phyloP scores from a whole-genome alignment of 2,329 filamentous ascomycete species.

The Fusarium sp. region DNA sequence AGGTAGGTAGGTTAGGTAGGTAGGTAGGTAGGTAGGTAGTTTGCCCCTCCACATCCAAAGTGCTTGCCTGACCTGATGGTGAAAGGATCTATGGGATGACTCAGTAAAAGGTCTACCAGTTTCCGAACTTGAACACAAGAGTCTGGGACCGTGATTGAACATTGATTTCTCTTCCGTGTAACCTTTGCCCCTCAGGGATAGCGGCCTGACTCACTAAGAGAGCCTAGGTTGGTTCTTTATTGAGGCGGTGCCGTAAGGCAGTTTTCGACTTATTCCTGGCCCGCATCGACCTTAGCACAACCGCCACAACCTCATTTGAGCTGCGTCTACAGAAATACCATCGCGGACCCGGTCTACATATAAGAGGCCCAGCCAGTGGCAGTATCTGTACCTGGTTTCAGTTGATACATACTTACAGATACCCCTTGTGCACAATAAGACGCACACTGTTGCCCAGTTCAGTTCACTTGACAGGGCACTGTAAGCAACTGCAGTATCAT shows the following conservation, averaged over 20 bases:
- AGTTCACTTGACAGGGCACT: not conserved
- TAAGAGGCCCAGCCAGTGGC: not conserved
- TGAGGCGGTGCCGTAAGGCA: slow-evolving; percentile 45
- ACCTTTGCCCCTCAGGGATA: not conserved
- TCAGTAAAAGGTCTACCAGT: not conserved
- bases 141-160: not conserved
- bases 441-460: not conserved
- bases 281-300: slow-evolving; percentile 17
- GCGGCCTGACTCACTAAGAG: slow-evolving; percentile 39
- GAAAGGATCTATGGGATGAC: slow-evolving; percentile 4
- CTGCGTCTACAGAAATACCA: slow-evolving; percentile 2
- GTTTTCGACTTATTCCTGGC: slow-evolving; percentile 28
- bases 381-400: not conserved
- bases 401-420: not conserved
- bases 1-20: no score
- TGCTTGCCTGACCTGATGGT: slow-evolving; percentile 2
- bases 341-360: slow-evolving; percentile 7
- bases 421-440: not conserved
- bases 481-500: not conserved
- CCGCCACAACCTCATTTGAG: slow-evolving; percentile 18
- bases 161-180: not conserved
- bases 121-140: not conserved
- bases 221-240: not conserved
- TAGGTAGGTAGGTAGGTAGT: not conserved
- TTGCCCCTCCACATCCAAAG: slow-evolving; percentile 2